Evolutionary conservation across 1,284 basidiomycete species (phyloP), one percentile per base, ranked within the genome.

Genomic region (Boletus smithii): DNA sequence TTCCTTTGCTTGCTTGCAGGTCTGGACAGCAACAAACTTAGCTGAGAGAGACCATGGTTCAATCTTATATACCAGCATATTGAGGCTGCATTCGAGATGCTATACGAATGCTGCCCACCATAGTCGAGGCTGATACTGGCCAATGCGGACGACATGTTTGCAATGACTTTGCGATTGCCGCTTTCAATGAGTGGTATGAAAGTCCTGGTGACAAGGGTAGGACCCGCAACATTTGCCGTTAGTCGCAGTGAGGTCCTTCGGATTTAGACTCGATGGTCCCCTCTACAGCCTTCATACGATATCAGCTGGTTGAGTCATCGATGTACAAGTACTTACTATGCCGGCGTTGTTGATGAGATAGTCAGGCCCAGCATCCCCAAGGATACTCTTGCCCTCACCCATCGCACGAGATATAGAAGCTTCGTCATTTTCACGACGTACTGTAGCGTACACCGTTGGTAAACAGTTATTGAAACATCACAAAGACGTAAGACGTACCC

Each of bases 301-400:
- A 26, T 43, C 9, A 37, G 38, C 3, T 24, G 18, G 24, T 29
- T 13, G 5, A 18, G 7, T 20, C 4, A 14, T 2, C 0, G 8
- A 17, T 9, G 17, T 16, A 23, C 8, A 9, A 10, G 29, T 16
- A 57, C 63, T 41, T 34, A 63, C 65, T 24, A 65, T 48, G 3
- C 56, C 65, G 8, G 67, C 66, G 33, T 63, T 67, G 49, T 64
- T 66, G 34, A 68, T 44, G 18, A 69, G 53, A 40, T 65, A 68
- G 45, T 67, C 60, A 13, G 68, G 48, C 4, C 62, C 59, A 3
- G 34, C 36, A 16, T 48, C 50, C 3, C 49, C 56, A 2, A 68
- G 42, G 24, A 61, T 54, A 18, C 42, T 46, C 17, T 51, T 48
- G 5, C 58, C 54, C 22, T 56, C 51, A 11, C 47, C 45, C 18